Percentiles rank a stretch among this genome's conserved stretches.
phyloP scores from a whole-genome alignment of 2,329 filamentous ascomycete genomes.

The Chrysoporthe cubensis region DNA sequence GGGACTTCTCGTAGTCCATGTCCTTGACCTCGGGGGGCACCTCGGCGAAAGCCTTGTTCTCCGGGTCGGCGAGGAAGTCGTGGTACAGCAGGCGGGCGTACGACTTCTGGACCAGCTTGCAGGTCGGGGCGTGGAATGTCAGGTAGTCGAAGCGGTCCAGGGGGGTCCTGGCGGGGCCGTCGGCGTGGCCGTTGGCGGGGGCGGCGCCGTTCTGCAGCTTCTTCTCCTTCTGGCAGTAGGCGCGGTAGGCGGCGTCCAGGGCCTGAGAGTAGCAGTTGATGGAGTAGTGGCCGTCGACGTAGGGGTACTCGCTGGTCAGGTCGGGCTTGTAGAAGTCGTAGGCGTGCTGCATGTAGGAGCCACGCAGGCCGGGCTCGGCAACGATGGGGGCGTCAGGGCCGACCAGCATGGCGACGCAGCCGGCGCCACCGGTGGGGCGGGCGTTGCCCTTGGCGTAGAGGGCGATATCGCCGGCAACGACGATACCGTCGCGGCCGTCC shows the following conservation, averaged over 20 bases:
- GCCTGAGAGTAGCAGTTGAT: slow-evolving; percentile 81
- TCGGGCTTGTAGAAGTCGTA: slow-evolving; percentile 94
- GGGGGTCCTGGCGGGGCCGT: slow-evolving; percentile 59
- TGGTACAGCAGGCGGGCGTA: slow-evolving; percentile 85
- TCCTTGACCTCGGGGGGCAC: slow-evolving; percentile 77
- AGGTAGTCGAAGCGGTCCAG: slow-evolving; percentile 85
- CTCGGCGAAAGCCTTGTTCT: slow-evolving; percentile 70
- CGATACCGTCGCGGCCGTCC: slow-evolving; percentile 82
- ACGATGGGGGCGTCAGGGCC: slow-evolving; percentile 78
- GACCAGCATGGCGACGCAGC: slow-evolving; percentile 77
- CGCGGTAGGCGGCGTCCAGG: slow-evolving; percentile 79
- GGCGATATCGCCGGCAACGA: slow-evolving; percentile 81
- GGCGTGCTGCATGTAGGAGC: slow-evolving; percentile 79
- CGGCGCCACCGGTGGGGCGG: slow-evolving; percentile 79
- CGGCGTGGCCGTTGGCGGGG: slow-evolving; percentile 60
- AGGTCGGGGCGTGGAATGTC: slow-evolving; percentile 81
- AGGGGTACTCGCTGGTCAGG: slow-evolving; percentile 83
- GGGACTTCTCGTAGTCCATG: slow-evolving; percentile 77
- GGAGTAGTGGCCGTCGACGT: slow-evolving; percentile 84
- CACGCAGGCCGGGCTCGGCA: slow-evolving; percentile 77
- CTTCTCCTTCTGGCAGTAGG: slow-evolving; percentile 76
- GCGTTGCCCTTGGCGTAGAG: slow-evolving; percentile 84
- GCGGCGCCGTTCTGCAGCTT: slow-evolving; percentile 49
- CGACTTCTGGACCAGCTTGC: slow-evolving; percentile 86
- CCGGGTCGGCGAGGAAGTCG: slow-evolving; percentile 75